Base-by-base conservation (phyloP, 768 basidiomycete genomes). In the Ephemerocybe angulata region DNA sequence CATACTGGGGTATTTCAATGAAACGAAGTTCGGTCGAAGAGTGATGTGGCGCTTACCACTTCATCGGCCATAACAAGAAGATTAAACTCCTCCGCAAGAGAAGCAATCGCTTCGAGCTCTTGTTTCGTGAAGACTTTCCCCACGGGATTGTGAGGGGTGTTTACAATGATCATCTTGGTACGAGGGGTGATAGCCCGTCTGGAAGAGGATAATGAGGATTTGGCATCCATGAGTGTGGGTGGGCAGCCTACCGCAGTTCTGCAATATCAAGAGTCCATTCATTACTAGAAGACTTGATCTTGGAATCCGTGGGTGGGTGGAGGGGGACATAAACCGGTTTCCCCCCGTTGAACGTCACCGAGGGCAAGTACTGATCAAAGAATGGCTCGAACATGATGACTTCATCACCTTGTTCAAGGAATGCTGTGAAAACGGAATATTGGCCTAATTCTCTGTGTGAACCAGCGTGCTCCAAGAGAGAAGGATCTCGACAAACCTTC, bases 361-460 rank as follows among this genome's bases (percentile, higher is more conserved):
- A 92, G 22, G 94, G 88, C 50, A 94, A 80, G 69, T 94, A 96
- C 68, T 98, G 95, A 66, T 98, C 95, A 66, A 97, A 98, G 78
- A 93, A 97, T 1, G 95, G 96, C 71, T 98, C 97, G 65, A 98
- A 95, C 83, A 98, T 87, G 70, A 99, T 96, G 59, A 98, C 96
- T 70, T 99, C 97, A 64, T 98, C 97, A 3, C 89, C 96, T 33
- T 82, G 79, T 58, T 98, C 87, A 35, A 97, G 71, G 74, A 96
- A 98, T 0, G 97, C 97, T 11, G 86, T 83, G 62, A 96, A 90
- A 50, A 94, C 90, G 49, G 95, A 84, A 69, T 96, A 98, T 78
- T 93, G 90, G 24, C 96, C 95, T 93, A 68, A 24, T 27, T 41
- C 60, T 57, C 46, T 35, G 25, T 11, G 33, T 17, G 24, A 46